These are phyloP conservation scores for Apiosordaria backusii DNA, from an alignment of 495 filamentous ascomycete genomes.

Conservation along the genomic window DNA sequence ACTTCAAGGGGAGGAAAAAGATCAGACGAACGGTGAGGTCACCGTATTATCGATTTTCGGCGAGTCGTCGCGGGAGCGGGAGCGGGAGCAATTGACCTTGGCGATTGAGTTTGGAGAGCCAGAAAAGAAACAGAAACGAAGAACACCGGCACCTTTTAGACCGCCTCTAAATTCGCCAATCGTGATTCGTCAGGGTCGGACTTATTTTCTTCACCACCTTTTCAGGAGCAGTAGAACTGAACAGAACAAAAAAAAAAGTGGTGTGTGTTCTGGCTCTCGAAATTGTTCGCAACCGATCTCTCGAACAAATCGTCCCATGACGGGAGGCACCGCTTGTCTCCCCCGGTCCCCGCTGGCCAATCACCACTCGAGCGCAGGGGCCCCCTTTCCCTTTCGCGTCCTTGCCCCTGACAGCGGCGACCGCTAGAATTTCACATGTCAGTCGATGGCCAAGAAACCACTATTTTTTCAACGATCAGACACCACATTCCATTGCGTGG, in stretches of 20 bases:
- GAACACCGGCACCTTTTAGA: not conserved
- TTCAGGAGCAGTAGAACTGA: not conserved
- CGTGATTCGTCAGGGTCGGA: not conserved
- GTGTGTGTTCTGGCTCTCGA: not conserved
- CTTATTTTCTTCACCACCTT: not conserved
- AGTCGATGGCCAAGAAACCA: conserved; percentile 25
- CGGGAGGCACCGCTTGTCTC: conserved; percentile 22
- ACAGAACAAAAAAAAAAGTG: not conserved
- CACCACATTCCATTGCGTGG: conserved; percentile 7
- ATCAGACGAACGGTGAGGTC: not conserved
- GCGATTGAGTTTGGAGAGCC: not conserved
- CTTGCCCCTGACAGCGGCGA: conserved; percentile 22
- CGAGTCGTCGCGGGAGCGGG: not conserved
- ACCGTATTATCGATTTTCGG: no score
- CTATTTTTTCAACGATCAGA: not conserved
- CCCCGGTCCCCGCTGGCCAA: conserved; percentile 14
- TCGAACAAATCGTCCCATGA: conserved; percentile 24
- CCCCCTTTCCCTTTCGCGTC: not conserved
- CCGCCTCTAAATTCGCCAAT: not conserved
- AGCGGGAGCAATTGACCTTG: not conserved
- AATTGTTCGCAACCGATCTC: conserved; percentile 17
- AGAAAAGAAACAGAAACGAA: not conserved
- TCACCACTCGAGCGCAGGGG: conserved; percentile 15
- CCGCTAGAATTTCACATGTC: conserved; percentile 31
- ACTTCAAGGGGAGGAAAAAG: not conserved